These are phyloP conservation scores for Tolypocladium ophioglossoides DNA, from an alignment of 2,329 filamentous ascomycete species.

Conservation along the genomic window DNA sequence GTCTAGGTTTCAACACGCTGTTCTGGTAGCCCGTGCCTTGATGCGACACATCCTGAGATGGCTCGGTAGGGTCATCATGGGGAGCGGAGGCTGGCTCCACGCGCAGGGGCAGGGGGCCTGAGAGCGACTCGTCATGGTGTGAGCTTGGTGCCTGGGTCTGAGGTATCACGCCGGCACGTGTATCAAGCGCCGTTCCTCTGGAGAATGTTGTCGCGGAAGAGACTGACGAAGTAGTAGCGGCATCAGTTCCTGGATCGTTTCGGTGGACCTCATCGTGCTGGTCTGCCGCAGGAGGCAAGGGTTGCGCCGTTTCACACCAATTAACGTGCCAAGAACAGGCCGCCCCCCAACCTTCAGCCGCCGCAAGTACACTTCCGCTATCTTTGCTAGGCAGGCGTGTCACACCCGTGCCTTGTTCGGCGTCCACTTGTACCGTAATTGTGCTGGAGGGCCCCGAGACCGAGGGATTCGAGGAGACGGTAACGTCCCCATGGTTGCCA, in stretches of 20 bases:
- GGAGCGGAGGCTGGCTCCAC: neutral
- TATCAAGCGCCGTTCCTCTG: neutral
- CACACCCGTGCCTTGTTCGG: neutral
- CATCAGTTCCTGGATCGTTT: neutral
- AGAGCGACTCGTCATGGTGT: neutral
- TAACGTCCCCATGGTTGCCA: neutral
- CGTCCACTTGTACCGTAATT: neutral
- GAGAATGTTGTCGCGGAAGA: neutral
- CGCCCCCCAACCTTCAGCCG: neutral
- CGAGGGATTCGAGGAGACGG: neutral
- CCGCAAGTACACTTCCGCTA: neutral
- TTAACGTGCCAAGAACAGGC: neutral
- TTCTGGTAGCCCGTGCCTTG: neutral
- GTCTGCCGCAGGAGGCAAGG: neutral
- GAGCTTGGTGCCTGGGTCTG: neutral
- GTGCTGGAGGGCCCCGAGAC: neutral
- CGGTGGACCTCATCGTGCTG: neutral
- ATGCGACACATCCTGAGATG: neutral
- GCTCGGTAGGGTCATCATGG: neutral
- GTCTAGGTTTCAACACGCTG: neutral
- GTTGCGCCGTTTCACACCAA: neutral
- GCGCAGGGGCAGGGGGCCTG: neutral
- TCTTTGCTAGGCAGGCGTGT: neutral
- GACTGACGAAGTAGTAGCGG: neutral
- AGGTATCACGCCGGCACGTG: neutral